phyloP scores from a whole-genome alignment of 768 basidiomycete species.

The Phanerodontia chrysosporium region DNA sequence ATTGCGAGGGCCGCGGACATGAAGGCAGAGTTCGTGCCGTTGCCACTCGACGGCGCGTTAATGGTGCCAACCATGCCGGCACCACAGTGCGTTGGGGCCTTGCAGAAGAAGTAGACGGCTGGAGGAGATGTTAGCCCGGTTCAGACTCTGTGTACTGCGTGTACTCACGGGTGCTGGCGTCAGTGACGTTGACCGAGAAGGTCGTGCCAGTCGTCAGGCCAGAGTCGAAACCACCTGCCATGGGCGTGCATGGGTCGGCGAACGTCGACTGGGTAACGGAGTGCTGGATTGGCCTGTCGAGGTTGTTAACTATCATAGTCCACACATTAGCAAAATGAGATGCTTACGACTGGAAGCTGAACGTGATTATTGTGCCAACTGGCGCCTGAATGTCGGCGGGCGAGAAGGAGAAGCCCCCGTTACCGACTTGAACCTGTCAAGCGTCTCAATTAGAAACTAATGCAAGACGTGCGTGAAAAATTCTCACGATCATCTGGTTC shows the following conservation, averaged over 20 bases:
- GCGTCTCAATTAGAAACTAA: not conserved
- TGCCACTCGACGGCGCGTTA: constrained; percentile 41
- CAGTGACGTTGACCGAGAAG: constrained; percentile 44
- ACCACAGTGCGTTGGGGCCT: constrained; percentile 42
- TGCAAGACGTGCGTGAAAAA: not conserved
- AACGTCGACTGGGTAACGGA: constrained; percentile 24
- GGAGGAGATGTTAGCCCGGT: not conserved
- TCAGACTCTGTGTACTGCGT: not conserved
- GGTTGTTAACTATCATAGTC: not conserved
- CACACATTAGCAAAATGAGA: no score
- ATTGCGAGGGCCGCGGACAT: constrained; percentile 33
- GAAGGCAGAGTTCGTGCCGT: constrained; percentile 36
- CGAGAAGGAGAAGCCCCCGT: constrained; percentile 33
- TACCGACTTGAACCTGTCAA: constrained; percentile 37
- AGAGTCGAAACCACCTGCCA: constrained; percentile 50
- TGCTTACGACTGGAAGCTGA: constrained; percentile 42
- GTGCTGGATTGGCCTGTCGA: constrained; percentile 11
- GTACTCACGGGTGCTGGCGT: constrained; percentile 39
- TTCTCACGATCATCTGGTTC: constrained; percentile 8
- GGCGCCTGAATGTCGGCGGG: constrained; percentile 41
- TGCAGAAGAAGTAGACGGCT: constrained; percentile 57
- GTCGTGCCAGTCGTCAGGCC: constrained; percentile 33
- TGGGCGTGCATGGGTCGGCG: constrained; percentile 29
- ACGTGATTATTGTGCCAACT: constrained; percentile 43
- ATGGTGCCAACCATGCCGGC: constrained; percentile 44